phyloP scores from a whole-genome alignment of 2,329 filamentous ascomycete species.

The Xylaria sp. region DNA sequence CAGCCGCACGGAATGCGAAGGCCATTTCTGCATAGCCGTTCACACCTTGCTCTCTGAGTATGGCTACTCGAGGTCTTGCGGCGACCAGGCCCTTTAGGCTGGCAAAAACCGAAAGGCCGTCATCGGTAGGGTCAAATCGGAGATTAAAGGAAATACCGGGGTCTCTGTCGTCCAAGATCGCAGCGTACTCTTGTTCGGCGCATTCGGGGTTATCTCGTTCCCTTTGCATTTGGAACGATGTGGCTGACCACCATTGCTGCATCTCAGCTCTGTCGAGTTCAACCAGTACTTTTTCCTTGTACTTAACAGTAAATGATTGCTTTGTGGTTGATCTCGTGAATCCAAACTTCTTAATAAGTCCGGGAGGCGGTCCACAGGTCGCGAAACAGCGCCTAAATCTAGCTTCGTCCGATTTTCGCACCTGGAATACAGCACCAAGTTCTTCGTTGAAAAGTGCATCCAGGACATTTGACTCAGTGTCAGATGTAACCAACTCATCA shows the following conservation, averaged over 20 bases:
- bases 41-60: constrained; percentile 93
- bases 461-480: constrained; percentile 72
- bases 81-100: constrained; percentile 66
- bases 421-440: constrained; percentile 94
- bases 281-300: constrained; percentile 75
- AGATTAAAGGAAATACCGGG: constrained; percentile 88
- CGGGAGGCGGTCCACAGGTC: constrained; percentile 84
- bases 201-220: constrained; percentile 88
- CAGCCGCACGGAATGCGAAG: constrained; percentile 90
- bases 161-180: constrained; percentile 78
- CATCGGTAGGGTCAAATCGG: constrained; percentile 82
- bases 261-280: constrained; percentile 76
- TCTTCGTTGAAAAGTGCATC: constrained; percentile 95
- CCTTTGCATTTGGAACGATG: constrained; percentile 91
- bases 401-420: constrained; percentile 84
- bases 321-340: constrained; percentile 75
- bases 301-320: constrained; percentile 81
- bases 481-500: constrained; percentile 74
- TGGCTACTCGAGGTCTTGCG: constrained; percentile 77
- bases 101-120: constrained; percentile 74
- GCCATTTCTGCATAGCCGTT: constrained; percentile 98
- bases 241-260: constrained; percentile 88
- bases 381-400: constrained; percentile 91
- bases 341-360: constrained; percentile 86
- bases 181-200: constrained; percentile 83